phyloP scores from a whole-genome alignment of 1,139 yeast genomes.

The Taiozyma sp. region DNA sequence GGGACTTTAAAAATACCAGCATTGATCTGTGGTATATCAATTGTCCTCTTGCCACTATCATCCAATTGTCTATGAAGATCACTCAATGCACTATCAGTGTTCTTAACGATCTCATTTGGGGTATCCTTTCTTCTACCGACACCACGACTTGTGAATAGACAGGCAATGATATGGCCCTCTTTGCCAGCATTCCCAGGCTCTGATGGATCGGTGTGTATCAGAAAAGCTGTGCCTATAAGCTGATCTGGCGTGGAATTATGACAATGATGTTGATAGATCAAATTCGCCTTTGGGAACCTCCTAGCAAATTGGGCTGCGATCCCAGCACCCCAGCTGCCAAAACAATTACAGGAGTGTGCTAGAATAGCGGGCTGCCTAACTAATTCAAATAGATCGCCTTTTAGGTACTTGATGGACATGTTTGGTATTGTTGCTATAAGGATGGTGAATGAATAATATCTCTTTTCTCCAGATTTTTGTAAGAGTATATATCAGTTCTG shows the following conservation, averaged over 20 bases:
- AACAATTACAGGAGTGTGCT: conserved; percentile 78
- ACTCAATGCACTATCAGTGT: conserved; percentile 44
- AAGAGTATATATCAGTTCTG: not conserved
- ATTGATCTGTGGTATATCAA: conserved; percentile 68
- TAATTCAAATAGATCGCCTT: conserved; percentile 54
- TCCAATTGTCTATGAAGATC: conserved; percentile 40
- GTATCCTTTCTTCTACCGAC: conserved; percentile 35
- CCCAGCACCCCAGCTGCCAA: conserved; percentile 86
- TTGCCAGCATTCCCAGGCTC: conserved; percentile 26
- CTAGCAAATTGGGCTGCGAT: conserved; percentile 52
- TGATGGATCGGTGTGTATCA: conserved; percentile 36
- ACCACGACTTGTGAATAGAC: conserved; percentile 58
- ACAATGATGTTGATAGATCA: conserved; percentile 46
- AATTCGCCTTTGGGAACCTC: conserved; percentile 49
- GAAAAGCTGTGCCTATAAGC: conserved; percentile 50
- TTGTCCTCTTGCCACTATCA: conserved; percentile 8
- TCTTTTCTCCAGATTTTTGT: conserved; percentile 25
- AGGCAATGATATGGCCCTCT: conserved; percentile 42
- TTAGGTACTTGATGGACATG: conserved; percentile 38
- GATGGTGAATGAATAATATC: not conserved
- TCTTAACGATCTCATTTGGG: conserved; percentile 39
- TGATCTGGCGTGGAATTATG: conserved; percentile 19
- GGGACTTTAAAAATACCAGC: conserved; percentile 80
- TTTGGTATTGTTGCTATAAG: not conserved
- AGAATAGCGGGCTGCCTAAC: conserved; percentile 35